Percentiles rank a stretch among this genome's conserved stretches.
phyloP scores from a whole-genome alignment of 192 early-diverging fungal genomes.

The Umbelopsis ramanniana region DNA sequence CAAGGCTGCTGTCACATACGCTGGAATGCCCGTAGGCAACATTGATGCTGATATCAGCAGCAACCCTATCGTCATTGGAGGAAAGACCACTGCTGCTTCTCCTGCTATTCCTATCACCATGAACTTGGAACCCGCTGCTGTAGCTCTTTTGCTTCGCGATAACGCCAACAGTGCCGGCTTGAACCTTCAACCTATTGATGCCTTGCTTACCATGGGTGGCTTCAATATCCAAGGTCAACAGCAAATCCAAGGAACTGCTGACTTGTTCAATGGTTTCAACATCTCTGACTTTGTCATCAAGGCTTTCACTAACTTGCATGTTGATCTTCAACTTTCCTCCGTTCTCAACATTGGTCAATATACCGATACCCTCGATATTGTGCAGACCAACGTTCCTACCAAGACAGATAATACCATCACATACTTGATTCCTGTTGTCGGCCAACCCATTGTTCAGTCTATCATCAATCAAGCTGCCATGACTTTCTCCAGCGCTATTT shows the following conservation, averaged over 20 bases:
- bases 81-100: constrained; percentile 43
- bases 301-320: constrained; percentile 50
- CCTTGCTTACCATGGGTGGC: constrained; percentile 49
- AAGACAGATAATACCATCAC: constrained; percentile 48
- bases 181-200: constrained; percentile 51
- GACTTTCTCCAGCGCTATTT: constrained; percentile 36
- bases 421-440: constrained; percentile 52
- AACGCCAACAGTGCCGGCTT: constrained; percentile 48
- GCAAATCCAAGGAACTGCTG: constrained; percentile 23
- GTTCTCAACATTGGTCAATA: constrained; percentile 55
- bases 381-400: constrained; percentile 46
- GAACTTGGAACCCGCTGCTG: constrained; percentile 54
- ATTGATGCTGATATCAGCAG: constrained; percentile 52
- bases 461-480: constrained; percentile 45
- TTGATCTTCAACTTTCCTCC: constrained; percentile 50
- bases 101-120: constrained; percentile 43
- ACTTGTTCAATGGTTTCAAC: constrained; percentile 53
- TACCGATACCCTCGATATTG: constrained; percentile 41
- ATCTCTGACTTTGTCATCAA: constrained; percentile 46
- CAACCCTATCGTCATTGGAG: constrained; percentile 43
- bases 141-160: constrained; percentile 50
- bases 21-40: constrained; percentile 46
- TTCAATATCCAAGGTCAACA: constrained; percentile 38
- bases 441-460: constrained; percentile 52
- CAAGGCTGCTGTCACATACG: constrained; percentile 47